Percentiles rank a stretch among this genome's conserved stretches.
These are phyloP conservation scores for Fraxinus excelsior DNA, from an alignment of 257 asterid species.

Conservation along the genomic window DNA sequence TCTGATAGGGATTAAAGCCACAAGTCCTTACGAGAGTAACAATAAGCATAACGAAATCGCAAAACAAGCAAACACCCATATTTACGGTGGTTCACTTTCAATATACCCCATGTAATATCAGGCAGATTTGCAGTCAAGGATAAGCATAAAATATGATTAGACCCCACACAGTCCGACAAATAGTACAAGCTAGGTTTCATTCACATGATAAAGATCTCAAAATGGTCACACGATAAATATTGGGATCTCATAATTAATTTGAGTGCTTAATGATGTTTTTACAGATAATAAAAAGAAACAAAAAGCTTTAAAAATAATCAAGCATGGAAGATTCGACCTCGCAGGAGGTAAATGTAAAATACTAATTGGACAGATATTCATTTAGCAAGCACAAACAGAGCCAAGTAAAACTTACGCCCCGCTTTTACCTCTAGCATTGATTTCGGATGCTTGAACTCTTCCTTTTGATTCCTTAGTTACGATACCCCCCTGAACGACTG, in stretches of 20 bases:
- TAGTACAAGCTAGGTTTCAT: not conserved
- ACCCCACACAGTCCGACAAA: not conserved
- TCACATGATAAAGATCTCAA: not conserved
- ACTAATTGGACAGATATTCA: no score
- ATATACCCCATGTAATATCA: no score
- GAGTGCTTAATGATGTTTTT: not conserved
- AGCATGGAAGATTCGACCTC: not conserved
- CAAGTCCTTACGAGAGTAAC: no score
- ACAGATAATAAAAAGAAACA: not conserved
- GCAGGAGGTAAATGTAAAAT: not conserved
- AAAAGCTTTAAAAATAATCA: not conserved
- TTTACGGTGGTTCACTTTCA: no score
- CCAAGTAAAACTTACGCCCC: conserved; percentile 23
- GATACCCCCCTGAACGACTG: conserved; percentile 24
- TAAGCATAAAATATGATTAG: not conserved
- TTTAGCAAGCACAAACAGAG: conserved; percentile 8
- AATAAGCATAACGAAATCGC: no score
- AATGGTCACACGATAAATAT: not conserved
- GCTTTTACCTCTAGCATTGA: conserved; percentile 20
- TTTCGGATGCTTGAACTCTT: conserved; percentile 17
- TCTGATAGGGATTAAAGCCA: no score
- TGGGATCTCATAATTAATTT: not conserved
- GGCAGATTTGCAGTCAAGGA: no score
- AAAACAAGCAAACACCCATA: no score
- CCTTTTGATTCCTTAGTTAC: conserved; percentile 25